Evolutionary conservation across 495 filamentous ascomycete species (phyloP), one percentile per base, ranked within the genome.

Genomic region (Aspergillus affinis): DNA sequence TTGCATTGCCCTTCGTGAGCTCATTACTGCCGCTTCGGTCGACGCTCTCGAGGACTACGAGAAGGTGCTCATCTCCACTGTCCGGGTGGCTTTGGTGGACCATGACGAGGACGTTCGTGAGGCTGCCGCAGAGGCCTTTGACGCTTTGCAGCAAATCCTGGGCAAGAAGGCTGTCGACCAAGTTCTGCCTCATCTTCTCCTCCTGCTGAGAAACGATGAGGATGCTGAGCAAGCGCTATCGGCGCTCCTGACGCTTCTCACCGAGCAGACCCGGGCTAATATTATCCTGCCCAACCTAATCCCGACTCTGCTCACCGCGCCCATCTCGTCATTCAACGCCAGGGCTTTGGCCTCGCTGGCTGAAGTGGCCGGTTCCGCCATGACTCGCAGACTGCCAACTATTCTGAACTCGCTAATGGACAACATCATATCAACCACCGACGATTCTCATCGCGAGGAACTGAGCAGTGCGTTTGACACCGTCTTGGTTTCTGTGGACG

Each of bases 281-380:
- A 92, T 97, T 63, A 98, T 98, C 64, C 81, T 98, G 47, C 94
- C 94, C 32, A 96, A 93, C 74, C 89, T 98, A 32, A 90, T 98
- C 54, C 94, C 94, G 0, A 97, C 92, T 0, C 81, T 98, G 21
- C 88, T 96, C 56, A 82, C 88, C 13, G 84, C 92, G 36, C 94
- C 94, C n/a, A 95, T 98, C 60, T 87, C 90, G 5, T 82, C 88
- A 6, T 98, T 98, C 84, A 98, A 98, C 65, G 94, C 94, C 59
- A 90, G 84, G 66, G 94, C 94, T 15, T 75, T 98, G 51, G 95
- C 94, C 45, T 97, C 94, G 27, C 74, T 98, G 59, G 91, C 94
- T 49, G 85, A 92, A 74, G 94, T 98, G 51, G 93, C 95, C 23
- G 87, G 91, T 30, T 78, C 87, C 32, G 85, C 94, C 56, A 93